Evolutionary conservation across 257 asterid genomes (phyloP).

Genomic region (Capsicum rhomboideum): DNA sequence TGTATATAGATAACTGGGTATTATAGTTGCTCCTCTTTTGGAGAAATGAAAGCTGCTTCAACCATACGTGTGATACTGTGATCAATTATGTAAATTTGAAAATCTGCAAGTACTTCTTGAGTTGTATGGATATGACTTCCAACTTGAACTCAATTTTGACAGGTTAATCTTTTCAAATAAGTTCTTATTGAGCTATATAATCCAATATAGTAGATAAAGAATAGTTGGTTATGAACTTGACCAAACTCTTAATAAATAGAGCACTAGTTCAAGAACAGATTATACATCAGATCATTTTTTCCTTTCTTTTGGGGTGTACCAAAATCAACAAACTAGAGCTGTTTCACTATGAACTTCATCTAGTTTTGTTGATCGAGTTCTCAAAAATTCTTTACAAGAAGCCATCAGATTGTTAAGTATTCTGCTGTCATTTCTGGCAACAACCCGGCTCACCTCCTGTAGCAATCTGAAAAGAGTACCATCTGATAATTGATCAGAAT

Average conservation of each 20-base stretch:
- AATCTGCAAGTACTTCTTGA: neutral
- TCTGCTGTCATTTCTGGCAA: slow-evolving; percentile 22
- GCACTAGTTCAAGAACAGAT: neutral
- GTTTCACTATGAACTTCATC: neutral
- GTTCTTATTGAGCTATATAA: neutral
- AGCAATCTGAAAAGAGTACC: slow-evolving; percentile 31
- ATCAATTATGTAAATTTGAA: no score
- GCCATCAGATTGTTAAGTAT: slow-evolving; percentile 34
- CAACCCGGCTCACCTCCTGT: slow-evolving; percentile 13
- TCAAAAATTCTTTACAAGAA: slow-evolving; percentile 45
- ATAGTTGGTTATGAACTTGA: neutral
- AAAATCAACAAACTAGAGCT: neutral
- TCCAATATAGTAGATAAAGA: neutral
- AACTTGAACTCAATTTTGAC: neutral
- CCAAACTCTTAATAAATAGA: neutral
- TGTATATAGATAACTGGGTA: neutral
- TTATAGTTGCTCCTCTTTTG: no score
- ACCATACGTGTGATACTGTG: neutral
- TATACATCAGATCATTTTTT: neutral
- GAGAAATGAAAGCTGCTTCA: neutral
- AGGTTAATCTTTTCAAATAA: neutral
- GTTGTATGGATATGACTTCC: neutral
- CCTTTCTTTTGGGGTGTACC: neutral
- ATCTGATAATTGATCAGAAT: slow-evolving; percentile 28
- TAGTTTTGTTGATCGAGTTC: slow-evolving; percentile 8